Conservation (phyloP, 2,329 filamentous ascomycete species). For the Chaetomiaceae sp. region DNA sequence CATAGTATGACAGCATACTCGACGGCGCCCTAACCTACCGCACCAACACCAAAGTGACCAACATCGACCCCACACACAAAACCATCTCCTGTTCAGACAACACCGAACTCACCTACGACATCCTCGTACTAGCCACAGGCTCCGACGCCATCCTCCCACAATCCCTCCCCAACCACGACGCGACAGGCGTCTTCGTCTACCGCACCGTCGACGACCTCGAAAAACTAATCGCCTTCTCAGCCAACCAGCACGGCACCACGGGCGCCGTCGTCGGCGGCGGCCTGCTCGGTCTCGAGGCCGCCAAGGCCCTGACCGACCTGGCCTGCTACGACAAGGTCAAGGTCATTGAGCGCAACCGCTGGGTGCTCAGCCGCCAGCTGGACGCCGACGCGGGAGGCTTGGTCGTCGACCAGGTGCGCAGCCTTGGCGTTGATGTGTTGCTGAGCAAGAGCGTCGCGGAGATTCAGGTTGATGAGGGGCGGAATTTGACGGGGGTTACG, state of each 20-base stretch:
- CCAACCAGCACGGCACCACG: slow-evolving; percentile 52
- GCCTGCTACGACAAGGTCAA: slow-evolving; percentile 68
- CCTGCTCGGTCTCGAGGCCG: slow-evolving; percentile 79
- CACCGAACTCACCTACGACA: slow-evolving; percentile 67
- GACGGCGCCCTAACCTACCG: slow-evolving; percentile 67
- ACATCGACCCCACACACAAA: slow-evolving; percentile 60
- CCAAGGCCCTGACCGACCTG: slow-evolving; percentile 87
- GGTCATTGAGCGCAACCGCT: slow-evolving; percentile 75
- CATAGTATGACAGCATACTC: slow-evolving; percentile 60
- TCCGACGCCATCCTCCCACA: slow-evolving; percentile 72
- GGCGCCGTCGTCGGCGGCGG: slow-evolving; percentile 81
- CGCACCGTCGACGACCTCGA: slow-evolving; percentile 78
- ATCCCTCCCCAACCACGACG: slow-evolving; percentile 71
- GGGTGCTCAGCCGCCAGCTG: slow-evolving; percentile 77
- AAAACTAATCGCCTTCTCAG: slow-evolving; percentile 68
- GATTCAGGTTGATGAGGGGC: slow-evolving; percentile 63
- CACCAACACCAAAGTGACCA: slow-evolving; percentile 67
- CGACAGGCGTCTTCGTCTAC: slow-evolving; percentile 83
- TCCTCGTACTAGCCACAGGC: slow-evolving; percentile 78
- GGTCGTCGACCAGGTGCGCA: slow-evolving; percentile 74
- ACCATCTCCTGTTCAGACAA: slow-evolving; percentile 66
- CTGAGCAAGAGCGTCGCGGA: slow-evolving; percentile 69
- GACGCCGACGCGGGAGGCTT: slow-evolving; percentile 75
- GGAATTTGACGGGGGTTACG: slow-evolving; percentile 65
- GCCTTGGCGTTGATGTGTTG: slow-evolving; percentile 75